Evolutionary conservation across 768 basidiomycete species (phyloP).

Genomic region (Amanita molliuscula): DNA sequence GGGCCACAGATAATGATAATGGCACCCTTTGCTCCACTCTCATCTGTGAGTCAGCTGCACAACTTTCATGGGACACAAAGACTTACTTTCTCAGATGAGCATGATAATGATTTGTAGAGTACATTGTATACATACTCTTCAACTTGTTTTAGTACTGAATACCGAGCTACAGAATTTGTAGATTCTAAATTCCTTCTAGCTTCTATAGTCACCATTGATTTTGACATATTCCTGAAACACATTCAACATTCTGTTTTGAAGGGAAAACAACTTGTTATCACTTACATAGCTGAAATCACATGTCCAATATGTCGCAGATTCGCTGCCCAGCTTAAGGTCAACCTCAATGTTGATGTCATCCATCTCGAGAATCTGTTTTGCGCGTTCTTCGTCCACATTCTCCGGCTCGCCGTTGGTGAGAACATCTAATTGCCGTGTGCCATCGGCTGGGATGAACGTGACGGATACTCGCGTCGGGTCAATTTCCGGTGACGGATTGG

Average conservation of each 20-base stretch:
- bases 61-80: no score
- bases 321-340: constrained; percentile 61
- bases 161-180: no score
- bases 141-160: no score
- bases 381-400: constrained; percentile 76
- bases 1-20: no score
- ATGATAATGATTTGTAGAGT: no score
- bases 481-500: constrained; percentile 34
- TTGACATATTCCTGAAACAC: constrained; percentile 77
- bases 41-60: no score
- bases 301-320: constrained; percentile 86
- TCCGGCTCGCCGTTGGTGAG: constrained; percentile 93
- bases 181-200: constrained; percentile 16
- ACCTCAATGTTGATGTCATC: constrained; percentile 84
- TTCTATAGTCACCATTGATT: constrained; percentile 89
- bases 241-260: background rate
- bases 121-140: no score
- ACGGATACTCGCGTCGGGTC: constrained; percentile 77
- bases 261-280: background rate
- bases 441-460: constrained; percentile 72
- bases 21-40: no score
- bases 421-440: constrained; percentile 48
- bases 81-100: no score
- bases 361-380: constrained; percentile 66
- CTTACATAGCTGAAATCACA: constrained; percentile 97